A percentile compares a stretch with the other conserved stretches of the same genome.
Conservation (phyloP, 805 yeast species). For the Barnettozyma vustinii region DNA sequence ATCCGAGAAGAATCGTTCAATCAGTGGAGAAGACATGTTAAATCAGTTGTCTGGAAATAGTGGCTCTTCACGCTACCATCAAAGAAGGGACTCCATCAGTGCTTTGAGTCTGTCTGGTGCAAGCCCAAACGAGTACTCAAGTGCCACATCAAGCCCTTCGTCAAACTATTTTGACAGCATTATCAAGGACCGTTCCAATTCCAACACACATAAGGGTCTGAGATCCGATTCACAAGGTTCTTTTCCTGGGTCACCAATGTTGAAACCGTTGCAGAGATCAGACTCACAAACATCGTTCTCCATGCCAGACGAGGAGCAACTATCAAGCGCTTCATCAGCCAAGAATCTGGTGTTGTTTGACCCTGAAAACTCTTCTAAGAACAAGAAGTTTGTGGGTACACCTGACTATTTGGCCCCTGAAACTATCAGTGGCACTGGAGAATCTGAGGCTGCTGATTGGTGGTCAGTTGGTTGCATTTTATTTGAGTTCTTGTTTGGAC, state of each 20-base stretch:
- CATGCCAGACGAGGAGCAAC: slow-evolving; percentile 43
- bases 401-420: slow-evolving; percentile 98
- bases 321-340: slow-evolving; percentile 7
- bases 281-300: slow-evolving; percentile 56
- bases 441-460: slow-evolving; percentile 88
- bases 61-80: slow-evolving; percentile 4
- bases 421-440: slow-evolving; percentile 79
- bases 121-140: slow-evolving; percentile 11
- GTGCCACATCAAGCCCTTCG: slow-evolving; percentile 25
- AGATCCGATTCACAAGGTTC: slow-evolving; percentile 17
- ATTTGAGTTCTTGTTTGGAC: slow-evolving; percentile 88
- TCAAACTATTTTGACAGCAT: slow-evolving; percentile 26
- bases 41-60: slow-evolving; percentile 10
- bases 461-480: slow-evolving; percentile 97
- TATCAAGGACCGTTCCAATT: slow-evolving; percentile 11
- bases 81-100: slow-evolving; percentile 20
- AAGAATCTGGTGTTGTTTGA: slow-evolving; percentile 63
- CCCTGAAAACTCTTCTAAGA: slow-evolving; percentile 53
- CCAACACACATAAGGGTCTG: slow-evolving; percentile 8
- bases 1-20: slow-evolving; percentile 8
- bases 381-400: slow-evolving; percentile 83
- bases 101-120: slow-evolving; percentile 16
- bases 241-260: slow-evolving; percentile 39
- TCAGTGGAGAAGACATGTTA: slow-evolving; percentile 20
- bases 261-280: slow-evolving; percentile 44